Base-by-base conservation (phyloP, 345 rosid species). In the Streptanthus diversifolius region DNA sequence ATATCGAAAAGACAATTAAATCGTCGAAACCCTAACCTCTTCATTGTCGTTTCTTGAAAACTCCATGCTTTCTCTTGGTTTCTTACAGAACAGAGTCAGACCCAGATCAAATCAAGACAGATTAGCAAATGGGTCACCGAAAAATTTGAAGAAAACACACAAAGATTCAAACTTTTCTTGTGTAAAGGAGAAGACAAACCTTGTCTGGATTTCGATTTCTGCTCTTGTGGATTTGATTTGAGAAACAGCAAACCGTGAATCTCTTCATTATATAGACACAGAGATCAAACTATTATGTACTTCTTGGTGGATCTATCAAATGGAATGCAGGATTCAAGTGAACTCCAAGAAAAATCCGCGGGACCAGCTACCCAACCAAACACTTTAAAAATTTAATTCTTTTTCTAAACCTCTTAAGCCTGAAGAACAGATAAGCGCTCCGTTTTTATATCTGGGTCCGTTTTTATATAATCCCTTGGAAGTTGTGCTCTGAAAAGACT, bases 291-390 rank as follows among this genome's bases (percentile, higher is more conserved):
- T 62, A 0, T 39, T 4, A 0, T 27, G 44, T 45, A 41, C 7
- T 53, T 60, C 19, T 52, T 68, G 68, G 56, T 51, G 8, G 70
- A 68, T 40, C 43, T 67, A 30, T 22, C 68, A 59, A 67, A 13
- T 44, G 1, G 63, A 75, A 61, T 29, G 64, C 14, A 60, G 24
- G 69, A 68, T 75, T 68, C 30, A 76, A 76, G 80, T 76, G 76
- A 76, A 70, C 80, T 76, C 80, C 71, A 76, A 76, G 80, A 67
- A 18, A 60, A 68, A 10, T 0, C 63, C 2, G 63, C 63, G 79
- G 79, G 79, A 43, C 74, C 74, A 75, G 74, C 79, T 41, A 68
- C 35, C 74, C 57, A 75, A 75, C 74, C 57, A 61, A 75, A 40
- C 37, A 48, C 56, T 66, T 57, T 27, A 43, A 39, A 67, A 36